Evolutionary conservation across 2,329 filamentous ascomycete species (phyloP).

Genomic region (Colletotrichum nymphaeae): DNA sequence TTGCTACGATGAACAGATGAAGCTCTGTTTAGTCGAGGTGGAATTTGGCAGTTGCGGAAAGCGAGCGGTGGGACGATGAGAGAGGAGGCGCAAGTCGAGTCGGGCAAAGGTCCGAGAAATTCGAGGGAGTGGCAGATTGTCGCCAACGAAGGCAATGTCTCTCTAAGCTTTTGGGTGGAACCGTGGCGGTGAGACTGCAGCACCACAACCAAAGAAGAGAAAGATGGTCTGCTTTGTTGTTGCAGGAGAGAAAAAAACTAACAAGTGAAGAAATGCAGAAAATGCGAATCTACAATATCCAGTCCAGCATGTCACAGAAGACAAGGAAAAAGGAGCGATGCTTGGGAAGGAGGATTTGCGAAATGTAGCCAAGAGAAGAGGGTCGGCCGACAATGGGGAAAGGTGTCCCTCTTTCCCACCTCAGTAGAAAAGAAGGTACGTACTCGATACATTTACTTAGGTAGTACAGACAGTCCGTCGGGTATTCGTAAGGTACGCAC

Average conservation of each 20-base stretch:
- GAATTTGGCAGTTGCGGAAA: neutral
- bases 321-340: neutral
- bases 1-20: neutral
- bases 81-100: conserved; percentile 5
- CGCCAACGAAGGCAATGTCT: conserved; percentile 24
- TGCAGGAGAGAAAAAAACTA: neutral
- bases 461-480: neutral
- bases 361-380: conserved; percentile 20
- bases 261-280: neutral
- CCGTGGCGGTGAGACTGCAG: conserved; percentile 21
- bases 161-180: neutral
- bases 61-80: neutral
- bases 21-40: neutral
- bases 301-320: neutral
- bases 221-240: neutral
- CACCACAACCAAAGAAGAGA: conserved; percentile 9
- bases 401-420: conserved; percentile 28
- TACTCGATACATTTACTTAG: neutral
- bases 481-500: neutral
- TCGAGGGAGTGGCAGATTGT: conserved; percentile 1
- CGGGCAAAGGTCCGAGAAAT: neutral
- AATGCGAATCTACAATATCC: neutral
- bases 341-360: neutral
- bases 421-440: neutral
- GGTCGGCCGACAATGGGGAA: conserved; percentile 6